phyloP scores from a whole-genome alignment of 1,139 yeast species.

The Saccharomyces pastorianus region DNA sequence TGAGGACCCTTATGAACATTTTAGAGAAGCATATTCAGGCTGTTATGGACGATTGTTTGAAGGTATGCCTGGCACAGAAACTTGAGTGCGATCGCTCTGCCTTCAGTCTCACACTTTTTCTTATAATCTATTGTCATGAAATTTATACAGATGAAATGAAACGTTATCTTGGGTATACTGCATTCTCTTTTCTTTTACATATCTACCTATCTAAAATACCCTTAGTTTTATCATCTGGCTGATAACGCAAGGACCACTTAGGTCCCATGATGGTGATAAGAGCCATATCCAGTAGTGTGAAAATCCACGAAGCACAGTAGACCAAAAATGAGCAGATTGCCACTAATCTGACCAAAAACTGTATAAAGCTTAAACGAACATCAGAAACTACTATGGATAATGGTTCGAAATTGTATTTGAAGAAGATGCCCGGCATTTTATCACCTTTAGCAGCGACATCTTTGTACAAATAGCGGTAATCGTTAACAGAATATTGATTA shows the following conservation, averaged over 20 bases:
- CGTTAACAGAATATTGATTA: conserved; percentile 77
- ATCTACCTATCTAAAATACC: conserved; percentile 15
- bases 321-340: conserved; percentile 44
- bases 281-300: conserved; percentile 25
- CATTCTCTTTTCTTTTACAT: background rate
- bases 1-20: conserved; percentile 49
- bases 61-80: conserved; percentile 41
- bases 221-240: conserved; percentile 20
- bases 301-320: conserved; percentile 33
- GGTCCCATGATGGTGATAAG: conserved; percentile 32
- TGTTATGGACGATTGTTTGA: conserved; percentile 51
- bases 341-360: conserved; percentile 68
- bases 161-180: background rate
- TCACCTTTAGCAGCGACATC: conserved; percentile 20
- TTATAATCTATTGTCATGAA: background rate
- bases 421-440: conserved; percentile 67
- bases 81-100: background rate
- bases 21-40: conserved; percentile 34
- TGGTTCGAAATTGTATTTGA: conserved; percentile 85
- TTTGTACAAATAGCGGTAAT: conserved; percentile 33
- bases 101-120: background rate
- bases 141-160: background rate
- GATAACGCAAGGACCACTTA: conserved; percentile 31
- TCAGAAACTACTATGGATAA: conserved; percentile 64
- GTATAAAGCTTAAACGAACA: conserved; percentile 63